These are phyloP conservation scores for Phaseolus coccineus DNA, from an alignment of 331 rosid genomes.

Conservation along the genomic window DNA sequence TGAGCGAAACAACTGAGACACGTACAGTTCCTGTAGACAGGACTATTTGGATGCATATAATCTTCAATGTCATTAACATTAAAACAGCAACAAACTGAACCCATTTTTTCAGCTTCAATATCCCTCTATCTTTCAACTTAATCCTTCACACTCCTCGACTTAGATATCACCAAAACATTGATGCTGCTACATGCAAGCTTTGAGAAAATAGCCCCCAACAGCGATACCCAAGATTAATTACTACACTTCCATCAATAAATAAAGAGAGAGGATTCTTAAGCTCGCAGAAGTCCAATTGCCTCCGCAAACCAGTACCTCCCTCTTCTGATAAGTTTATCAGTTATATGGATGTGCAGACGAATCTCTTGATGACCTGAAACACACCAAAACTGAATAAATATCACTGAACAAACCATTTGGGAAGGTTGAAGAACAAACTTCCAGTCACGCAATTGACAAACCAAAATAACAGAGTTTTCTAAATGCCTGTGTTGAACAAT, in stretches of 20 bases:
- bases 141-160: slow-evolving; percentile 42
- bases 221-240: slow-evolving; percentile 27
- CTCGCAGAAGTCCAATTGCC: slow-evolving; percentile 70
- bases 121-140: slow-evolving; percentile 41
- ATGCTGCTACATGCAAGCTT: slow-evolving; percentile 31
- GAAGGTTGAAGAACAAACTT: neutral
- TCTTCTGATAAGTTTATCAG: slow-evolving; percentile 53
- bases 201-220: slow-evolving; percentile 33
- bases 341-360: slow-evolving; percentile 38
- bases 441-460: slow-evolving; percentile 23
- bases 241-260: slow-evolving; percentile 26
- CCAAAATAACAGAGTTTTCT: slow-evolving; percentile 28
- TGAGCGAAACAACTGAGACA: slow-evolving; percentile 75
- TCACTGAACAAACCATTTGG: slow-evolving; percentile 1
- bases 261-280: slow-evolving; percentile 71
- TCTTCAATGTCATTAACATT: slow-evolving; percentile 72
- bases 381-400: slow-evolving; percentile 39
- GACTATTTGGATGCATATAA: slow-evolving; percentile 77
- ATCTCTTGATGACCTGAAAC: slow-evolving; percentile 56
- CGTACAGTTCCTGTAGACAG: slow-evolving; percentile 75
- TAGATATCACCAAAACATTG: slow-evolving; percentile 46
- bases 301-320: slow-evolving; percentile 82
- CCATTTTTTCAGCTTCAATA: slow-evolving; percentile 71
- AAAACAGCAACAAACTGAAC: slow-evolving; percentile 88
- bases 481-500: slow-evolving; percentile 10